Evolutionary conservation across 202 grass and related monocot genomes (phyloP).

Genomic region (Schoenoplectus tabernaemontani): DNA sequence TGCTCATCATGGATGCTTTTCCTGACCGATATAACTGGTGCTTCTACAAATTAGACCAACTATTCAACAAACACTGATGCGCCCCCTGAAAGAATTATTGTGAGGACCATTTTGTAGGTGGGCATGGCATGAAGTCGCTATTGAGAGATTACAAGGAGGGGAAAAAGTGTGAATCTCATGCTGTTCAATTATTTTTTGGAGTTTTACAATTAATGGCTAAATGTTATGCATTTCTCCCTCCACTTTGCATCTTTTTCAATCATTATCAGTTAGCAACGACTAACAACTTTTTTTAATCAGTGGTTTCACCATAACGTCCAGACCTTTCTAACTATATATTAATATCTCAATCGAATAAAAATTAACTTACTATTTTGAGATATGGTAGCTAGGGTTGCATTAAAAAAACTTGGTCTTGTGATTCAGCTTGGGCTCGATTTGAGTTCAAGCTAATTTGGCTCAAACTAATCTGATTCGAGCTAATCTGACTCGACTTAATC

Average conservation of each 20-base stretch:
- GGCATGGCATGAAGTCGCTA: neutral
- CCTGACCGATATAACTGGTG: neutral
- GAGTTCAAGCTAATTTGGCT: too few relatives aligned
- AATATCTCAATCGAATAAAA: neutral
- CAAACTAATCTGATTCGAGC: too few relatives aligned
- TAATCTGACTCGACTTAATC: too few relatives aligned
- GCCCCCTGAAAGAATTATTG: constrained; percentile 11
- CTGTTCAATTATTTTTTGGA: neutral
- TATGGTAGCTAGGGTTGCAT: neutral
- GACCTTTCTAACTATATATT: neutral
- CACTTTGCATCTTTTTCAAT: neutral
- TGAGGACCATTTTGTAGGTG: constrained; percentile 22
- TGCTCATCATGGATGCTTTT: constrained; percentile 11
- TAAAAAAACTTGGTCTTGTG: too few relatives aligned
- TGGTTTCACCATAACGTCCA: neutral
- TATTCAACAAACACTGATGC: neutral
- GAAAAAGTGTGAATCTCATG: neutral
- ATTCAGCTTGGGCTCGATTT: too few relatives aligned
- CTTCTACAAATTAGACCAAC: constrained; percentile 18
- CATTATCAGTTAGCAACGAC: neutral
- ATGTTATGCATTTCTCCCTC: neutral
- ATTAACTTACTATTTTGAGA: neutral
- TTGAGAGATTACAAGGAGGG: neutral
- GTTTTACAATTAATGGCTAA: neutral
- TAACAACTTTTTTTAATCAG: neutral